Evolutionary conservation across 2,329 filamentous ascomycete genomes (phyloP), one percentile per base, ranked within the genome.

Genomic region (Calonectria honghensis): DNA sequence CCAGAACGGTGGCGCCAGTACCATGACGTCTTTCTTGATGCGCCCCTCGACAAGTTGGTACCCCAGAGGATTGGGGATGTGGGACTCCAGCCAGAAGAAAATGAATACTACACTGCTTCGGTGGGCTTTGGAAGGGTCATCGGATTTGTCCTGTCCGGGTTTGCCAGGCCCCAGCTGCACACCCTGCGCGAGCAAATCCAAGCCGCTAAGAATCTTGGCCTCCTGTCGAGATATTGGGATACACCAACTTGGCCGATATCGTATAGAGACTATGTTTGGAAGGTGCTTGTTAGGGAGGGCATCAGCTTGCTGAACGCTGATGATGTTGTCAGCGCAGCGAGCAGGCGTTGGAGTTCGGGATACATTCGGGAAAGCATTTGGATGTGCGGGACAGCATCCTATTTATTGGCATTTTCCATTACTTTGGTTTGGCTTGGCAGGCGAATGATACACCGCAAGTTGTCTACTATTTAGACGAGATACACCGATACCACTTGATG

Each of bases 31-130:
- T 94, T 93, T 82, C 93, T 92, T 80, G 93, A 94, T 76, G 93
- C 92, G 0, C 92, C 92, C 0, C 85, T 94, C 0, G 84, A 87
- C 72, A 80, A 84, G 80, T 79, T 88, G 0, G 73, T 41, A 13
- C 45, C 45, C 4, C 45, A 24, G 20, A 24, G n/a, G 3, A 48
- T 48, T 24, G 45, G 45, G 0, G 51, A 20, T 0, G 73, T 73
- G 0, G 78, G 76, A 1, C 76, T 74, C 18, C 74, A 71, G 1
- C 72, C 76, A 0, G 52, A 71, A 35, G 77, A 80, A 45, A 80
- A 80, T 24, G 94, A 94, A 80, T 93, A 91, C 6, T 93, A 91
- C 84, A 94, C 93, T 80, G 92, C 93, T 27, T 92, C 90, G 18
- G 88, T 89, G 0, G 88, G 90, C 18, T 91, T 94, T 78, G 84